Conservation (phyloP, 495 filamentous ascomycete genomes). For the Penicillium lagena region DNA sequence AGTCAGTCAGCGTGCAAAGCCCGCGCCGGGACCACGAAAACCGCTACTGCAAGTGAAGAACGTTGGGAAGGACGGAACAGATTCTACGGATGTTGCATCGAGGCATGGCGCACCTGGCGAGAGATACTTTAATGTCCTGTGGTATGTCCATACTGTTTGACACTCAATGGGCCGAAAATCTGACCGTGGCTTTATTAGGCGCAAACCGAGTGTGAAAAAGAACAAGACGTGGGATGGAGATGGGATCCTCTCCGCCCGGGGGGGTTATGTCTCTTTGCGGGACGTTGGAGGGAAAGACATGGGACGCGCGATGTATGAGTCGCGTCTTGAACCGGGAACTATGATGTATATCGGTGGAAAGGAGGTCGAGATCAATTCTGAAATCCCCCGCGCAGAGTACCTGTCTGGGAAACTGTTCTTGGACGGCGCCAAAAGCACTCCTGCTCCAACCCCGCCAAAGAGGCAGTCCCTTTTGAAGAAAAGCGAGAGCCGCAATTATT, state of each 20-base stretch:
- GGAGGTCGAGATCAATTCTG: slow-evolving; percentile 66
- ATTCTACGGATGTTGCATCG: not conserved
- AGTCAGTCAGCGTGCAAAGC: not conserved
- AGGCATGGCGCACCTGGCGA: slow-evolving; percentile 21
- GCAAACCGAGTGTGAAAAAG: slow-evolving; percentile 71
- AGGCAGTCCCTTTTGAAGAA: slow-evolving; percentile 17
- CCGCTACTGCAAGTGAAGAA: slow-evolving; percentile 30
- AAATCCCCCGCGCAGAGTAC: slow-evolving; percentile 58
- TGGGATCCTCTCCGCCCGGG: slow-evolving; percentile 54
- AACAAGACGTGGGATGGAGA: slow-evolving; percentile 89
- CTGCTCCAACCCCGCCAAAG: slow-evolving; percentile 11
- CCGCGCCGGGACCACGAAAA: slow-evolving; percentile 10
- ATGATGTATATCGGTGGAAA: slow-evolving; percentile 62
- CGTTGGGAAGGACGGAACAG: slow-evolving; percentile 7
- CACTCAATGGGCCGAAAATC: too few relatives aligned
- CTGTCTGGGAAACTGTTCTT: slow-evolving; percentile 51
- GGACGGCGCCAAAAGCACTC: slow-evolving; percentile 8
- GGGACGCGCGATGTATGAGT: slow-evolving; percentile 51
- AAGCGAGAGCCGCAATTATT: not conserved
- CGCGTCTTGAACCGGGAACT: slow-evolving; percentile 53
- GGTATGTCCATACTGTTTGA: slow-evolving; percentile 34
- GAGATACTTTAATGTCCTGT: slow-evolving; percentile 62
- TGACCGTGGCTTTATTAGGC: slow-evolving; percentile 35
- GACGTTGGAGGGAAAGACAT: slow-evolving; percentile 63
- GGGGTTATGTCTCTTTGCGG: slow-evolving; percentile 55